Evolutionary conservation across 2,329 filamentous ascomycete genomes (phyloP).

Genomic region (Alternaria burnsii): DNA sequence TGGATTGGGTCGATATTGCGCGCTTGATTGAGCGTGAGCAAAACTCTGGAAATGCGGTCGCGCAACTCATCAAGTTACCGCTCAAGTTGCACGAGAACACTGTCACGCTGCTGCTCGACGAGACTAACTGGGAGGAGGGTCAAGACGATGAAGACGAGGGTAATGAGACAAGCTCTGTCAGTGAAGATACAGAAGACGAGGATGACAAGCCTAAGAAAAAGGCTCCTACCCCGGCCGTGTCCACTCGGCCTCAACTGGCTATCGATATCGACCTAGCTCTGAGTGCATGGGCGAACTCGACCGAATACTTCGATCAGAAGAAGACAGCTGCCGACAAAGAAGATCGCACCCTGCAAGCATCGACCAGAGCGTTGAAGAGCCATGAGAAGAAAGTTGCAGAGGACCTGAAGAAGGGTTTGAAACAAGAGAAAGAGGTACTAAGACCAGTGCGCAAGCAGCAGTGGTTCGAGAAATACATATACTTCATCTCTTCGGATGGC

Average conservation of each 20-base stretch:
- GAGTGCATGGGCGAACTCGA: conserved; percentile 87
- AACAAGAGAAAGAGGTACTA: conserved; percentile 88
- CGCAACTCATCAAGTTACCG: conserved; percentile 84
- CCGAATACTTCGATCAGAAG: conserved; percentile 91
- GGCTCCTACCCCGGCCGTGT: conserved; percentile 45
- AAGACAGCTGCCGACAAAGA: conserved; percentile 85
- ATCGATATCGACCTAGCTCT: conserved; percentile 87
- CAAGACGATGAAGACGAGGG: conserved; percentile 65
- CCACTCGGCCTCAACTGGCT: conserved; percentile 61
- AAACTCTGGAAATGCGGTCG: conserved; percentile 80
- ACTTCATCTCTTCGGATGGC: conserved; percentile 94
- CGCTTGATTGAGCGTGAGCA: conserved; percentile 90
- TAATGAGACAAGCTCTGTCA: conserved; percentile 72
- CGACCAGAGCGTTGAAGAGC: conserved; percentile 83
- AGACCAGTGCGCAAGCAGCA: conserved; percentile 82
- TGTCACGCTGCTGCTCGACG: conserved; percentile 79
- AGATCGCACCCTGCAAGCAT: conserved; percentile 84
- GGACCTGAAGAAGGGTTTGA: conserved; percentile 85
- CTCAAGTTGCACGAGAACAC: conserved; percentile 90
- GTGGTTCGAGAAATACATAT: conserved; percentile 98
- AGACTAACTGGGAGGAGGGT: conserved; percentile 71
- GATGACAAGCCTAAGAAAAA: conserved; percentile 60
- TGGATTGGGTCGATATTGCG: conserved; percentile 96
- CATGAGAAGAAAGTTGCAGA: conserved; percentile 87
- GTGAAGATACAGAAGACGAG: conserved; percentile 68